phyloP scores from a whole-genome alignment of 108 stramenopile species.

The Tribonema minus region DNA sequence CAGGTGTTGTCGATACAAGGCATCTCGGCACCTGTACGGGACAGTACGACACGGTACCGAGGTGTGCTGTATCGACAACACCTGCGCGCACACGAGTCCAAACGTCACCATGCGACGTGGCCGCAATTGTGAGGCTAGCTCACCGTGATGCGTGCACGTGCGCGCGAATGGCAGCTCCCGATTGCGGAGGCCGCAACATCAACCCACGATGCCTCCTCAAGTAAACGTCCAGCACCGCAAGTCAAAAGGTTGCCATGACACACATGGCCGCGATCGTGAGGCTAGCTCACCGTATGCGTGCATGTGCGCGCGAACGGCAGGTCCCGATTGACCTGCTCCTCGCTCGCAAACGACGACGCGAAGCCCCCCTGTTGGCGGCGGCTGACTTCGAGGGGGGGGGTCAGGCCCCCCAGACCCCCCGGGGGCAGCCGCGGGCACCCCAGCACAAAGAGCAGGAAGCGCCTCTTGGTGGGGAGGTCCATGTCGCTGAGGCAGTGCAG shows the following conservation, averaged over 20 bases:
- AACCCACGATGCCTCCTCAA: too few species aligned
- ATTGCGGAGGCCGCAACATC: too few species aligned
- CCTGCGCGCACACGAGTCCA: too few species aligned
- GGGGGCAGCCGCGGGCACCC: constrained; percentile 34
- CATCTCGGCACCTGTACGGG: too few species aligned
- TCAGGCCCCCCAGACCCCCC: constrained; percentile 12
- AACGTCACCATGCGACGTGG: too few species aligned
- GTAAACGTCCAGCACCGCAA: too few species aligned
- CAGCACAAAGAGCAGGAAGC: constrained; percentile 23
- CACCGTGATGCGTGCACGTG: constrained; percentile 22
- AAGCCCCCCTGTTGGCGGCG: constrained; percentile 4
- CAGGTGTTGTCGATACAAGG: too few species aligned
- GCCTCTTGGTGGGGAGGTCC: not conserved
- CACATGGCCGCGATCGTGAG: too few species aligned
- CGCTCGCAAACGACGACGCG: constrained; percentile 5
- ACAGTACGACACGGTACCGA: too few species aligned
- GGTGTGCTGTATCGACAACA: too few species aligned
- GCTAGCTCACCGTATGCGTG: constrained; percentile 25
- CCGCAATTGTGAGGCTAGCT: too few species aligned
- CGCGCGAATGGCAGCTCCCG: constrained; percentile 18
- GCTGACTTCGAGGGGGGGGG: constrained; percentile 29
- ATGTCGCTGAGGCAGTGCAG: constrained; percentile 14
- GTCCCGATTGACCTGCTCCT: constrained; percentile 8
- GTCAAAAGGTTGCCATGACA: too few species aligned
- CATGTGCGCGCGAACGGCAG: constrained; percentile 21